Evolutionary conservation across 306 rosid genomes (phyloP), one percentile per base, ranked within the genome.

Genomic region (Cicer arietinum): DNA sequence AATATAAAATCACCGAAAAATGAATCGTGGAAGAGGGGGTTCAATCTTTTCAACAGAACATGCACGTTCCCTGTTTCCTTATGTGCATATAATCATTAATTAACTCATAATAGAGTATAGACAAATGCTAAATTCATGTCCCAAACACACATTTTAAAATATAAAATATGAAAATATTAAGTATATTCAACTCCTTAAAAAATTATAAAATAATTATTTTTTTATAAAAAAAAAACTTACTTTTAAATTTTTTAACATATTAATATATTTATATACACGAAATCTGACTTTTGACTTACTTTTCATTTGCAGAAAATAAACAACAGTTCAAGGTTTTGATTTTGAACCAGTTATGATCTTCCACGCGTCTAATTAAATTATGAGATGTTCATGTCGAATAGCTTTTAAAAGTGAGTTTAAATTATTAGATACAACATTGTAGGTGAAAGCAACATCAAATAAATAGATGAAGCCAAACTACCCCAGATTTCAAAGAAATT

Each of bases 371-470:
- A 30, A 30, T 30, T 30, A 8, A 65, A 71, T 8, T 74, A 60
- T 18, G 25, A 57, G 65, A 71, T 65, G 65, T 47, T 54, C 35
- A 67, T 37, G 40, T 39, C 9, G 43, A 16, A 47, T 47, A 81
- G 39, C 61, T 42, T 52, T 71, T 74, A 67, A 64, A 84, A 67
- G 51, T 70, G 44, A 64, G 75, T 80, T 84, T 61, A 66, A 78
- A 48, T 47, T 72, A 80, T 44, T 69, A 48, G 81, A 73, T 39
- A n/a, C 20, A 25, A 30, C 48, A 35, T 42, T 51, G 46, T 75
- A 47, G 77, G 50, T 76, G 82, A 78, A 69, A 83, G 77, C 66
- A 71, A 77, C 78, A 25, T 74, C 11, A 14, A 35, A 47, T 61
- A 17, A 35, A 47, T 61, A 17, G 16, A 45, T 39, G 42, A 67